Evolutionary conservation across 106 monocot genomes (phyloP).

Genomic region (Gastrodia elata): DNA sequence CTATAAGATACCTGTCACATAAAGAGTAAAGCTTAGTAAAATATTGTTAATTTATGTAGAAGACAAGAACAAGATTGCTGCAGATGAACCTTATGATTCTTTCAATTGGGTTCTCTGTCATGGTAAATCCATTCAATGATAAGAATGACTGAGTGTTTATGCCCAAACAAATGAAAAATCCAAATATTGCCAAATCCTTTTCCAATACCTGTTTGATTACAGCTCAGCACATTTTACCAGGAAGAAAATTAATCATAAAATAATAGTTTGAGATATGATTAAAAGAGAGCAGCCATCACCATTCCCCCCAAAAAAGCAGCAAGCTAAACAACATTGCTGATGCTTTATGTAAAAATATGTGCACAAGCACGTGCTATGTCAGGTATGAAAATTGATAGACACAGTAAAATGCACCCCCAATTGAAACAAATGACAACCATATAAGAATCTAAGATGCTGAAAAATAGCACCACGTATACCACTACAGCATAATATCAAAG

Average conservation of each 20-base stretch:
- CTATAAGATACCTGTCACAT: conserved; percentile 77
- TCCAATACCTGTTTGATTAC: conserved; percentile 70
- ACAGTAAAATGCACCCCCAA: neutral
- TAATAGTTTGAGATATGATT: neutral
- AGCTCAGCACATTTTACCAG: neutral
- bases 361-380: neutral
- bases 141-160: conserved; percentile 79
- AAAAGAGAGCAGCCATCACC: neutral
- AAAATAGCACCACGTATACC: neutral
- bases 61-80: neutral
- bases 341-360: neutral
- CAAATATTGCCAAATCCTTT: conserved; percentile 97
- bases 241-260: neutral
- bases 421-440: neutral
- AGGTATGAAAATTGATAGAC: neutral
- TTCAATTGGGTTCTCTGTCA: conserved; percentile 48
- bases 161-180: conserved; percentile 94
- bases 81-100: conserved; percentile 60
- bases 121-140: conserved; percentile 49
- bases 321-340: neutral
- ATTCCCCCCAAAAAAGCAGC: neutral
- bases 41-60: neutral
- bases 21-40: neutral
- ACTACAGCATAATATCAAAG: neutral
- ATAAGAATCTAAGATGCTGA: neutral